Base-by-base conservation (phyloP, 108 stramenopile species). In the Cyclotella baltica region DNA sequence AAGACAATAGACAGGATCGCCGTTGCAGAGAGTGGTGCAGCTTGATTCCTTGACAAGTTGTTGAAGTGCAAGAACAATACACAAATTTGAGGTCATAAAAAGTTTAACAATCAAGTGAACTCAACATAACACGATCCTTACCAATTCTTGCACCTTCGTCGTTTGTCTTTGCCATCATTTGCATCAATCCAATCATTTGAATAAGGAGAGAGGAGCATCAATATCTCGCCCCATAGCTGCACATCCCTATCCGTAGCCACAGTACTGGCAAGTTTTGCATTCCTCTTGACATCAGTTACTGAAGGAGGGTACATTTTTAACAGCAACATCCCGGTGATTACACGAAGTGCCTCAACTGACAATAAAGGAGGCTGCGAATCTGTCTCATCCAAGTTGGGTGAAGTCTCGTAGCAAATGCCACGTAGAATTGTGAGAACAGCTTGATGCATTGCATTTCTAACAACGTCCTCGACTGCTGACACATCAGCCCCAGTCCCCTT, bases 1-100 rank as follows among this genome's bases (percentile, higher is more conserved):
- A 92, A 63, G 18, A 92, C 19, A 56, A 85, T 73, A 62, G 89
- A 92, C 8, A 92, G 57, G 1, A 89, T 36, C 0, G 88, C 85
- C 5, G 91, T 92, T 37, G 85, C 78, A 0, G 77, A 64, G 53
- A 90, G 59, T 2, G 88, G 81, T 53, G 75, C 75, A 20, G 55
- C 73, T 56, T 75, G 28, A 46, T 64, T 66, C 73, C 73, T 81
- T 34, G 50, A 16, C 34, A 23, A 22, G 62, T 25, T 16, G 62
- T 19, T 11, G 40, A 43, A 43, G 13, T 43, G 18, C 13, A 28
- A 20, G 31, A 34, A 69, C 30, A 29, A 66, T n/a, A 19, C 0
- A 30, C 22, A 37, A 19, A 27, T 18, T 22, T 15, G 10, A 18
- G 1, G 30, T 25, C 10, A 25, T 25, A 55, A 25, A 10, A 55